These are phyloP conservation scores for Dimocarpus longan DNA, from an alignment of 345 rosid genomes.

Conservation along the genomic window DNA sequence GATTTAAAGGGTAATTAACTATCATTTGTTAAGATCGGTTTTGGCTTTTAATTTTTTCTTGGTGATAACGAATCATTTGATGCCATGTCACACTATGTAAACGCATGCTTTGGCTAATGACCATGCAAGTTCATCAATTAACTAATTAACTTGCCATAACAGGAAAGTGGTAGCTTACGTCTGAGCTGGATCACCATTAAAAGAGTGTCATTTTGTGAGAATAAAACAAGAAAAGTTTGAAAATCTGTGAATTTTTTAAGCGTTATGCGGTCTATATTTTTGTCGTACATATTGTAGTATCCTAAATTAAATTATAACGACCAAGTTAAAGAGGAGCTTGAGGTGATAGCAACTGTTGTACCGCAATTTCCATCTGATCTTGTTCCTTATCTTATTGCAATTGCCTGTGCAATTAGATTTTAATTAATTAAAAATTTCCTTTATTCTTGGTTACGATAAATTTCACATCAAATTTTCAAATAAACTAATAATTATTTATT, in stretches of 20 bases:
- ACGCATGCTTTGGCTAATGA: constrained; percentile 14
- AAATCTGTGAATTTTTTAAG: background rate
- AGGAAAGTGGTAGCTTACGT: constrained; percentile 8
- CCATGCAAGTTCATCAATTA: background rate
- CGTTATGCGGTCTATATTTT: background rate
- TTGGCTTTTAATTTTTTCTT: background rate
- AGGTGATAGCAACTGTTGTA: background rate
- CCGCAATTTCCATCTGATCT: background rate
- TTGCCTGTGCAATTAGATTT: background rate
- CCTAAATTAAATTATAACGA: no score
- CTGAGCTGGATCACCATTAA: background rate
- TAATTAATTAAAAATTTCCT: background rate
- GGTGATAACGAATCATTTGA: background rate
- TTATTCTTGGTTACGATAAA: no score
- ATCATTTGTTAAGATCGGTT: background rate
- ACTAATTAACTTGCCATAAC: constrained; percentile 7
- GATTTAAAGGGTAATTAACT: background rate
- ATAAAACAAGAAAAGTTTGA: background rate
- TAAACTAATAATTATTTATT: no score
- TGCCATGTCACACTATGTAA: constrained; percentile 5
- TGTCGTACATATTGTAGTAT: no score
- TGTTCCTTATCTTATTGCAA: background rate
- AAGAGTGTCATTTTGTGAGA: background rate
- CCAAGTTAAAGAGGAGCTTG: background rate
- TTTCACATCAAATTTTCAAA: no score